These are phyloP conservation scores for Phialocephala subalpina DNA, from an alignment of 2,329 filamentous ascomycete species.

Conservation along the genomic window DNA sequence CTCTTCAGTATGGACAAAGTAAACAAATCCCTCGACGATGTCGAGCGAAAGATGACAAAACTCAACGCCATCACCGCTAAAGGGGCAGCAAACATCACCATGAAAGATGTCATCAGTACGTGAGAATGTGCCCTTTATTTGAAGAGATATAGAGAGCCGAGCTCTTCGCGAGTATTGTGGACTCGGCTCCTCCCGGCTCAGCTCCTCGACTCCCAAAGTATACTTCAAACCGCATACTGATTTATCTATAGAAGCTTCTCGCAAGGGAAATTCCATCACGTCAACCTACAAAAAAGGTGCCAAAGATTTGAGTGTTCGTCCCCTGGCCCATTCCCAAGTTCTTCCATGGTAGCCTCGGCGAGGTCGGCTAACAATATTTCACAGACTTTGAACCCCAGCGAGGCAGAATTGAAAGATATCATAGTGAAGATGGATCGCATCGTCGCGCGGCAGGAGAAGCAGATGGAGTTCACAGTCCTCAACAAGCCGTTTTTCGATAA, in stretches of 20 bases:
- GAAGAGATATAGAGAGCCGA: too few relatives aligned
- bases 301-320: constrained; percentile 39
- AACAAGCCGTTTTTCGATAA: constrained; percentile 32
- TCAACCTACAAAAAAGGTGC: constrained; percentile 41
- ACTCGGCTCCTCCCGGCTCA: too few relatives aligned
- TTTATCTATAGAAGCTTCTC: too few relatives aligned
- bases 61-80: constrained; percentile 40
- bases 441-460: constrained; percentile 37
- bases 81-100: constrained; percentile 33
- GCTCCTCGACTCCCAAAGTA: too few relatives aligned
- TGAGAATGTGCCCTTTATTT: too few relatives aligned
- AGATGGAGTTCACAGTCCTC: constrained; percentile 35
- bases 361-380: background rate
- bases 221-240: too few relatives aligned
- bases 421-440: constrained; percentile 37
- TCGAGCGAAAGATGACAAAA: constrained; percentile 40
- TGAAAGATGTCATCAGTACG: constrained; percentile 40
- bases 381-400: constrained; percentile 9
- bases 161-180: too few relatives aligned
- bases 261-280: constrained; percentile 41
- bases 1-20: constrained; percentile 33
- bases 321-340: background rate
- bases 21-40: constrained; percentile 35
- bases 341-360: background rate
- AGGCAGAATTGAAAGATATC: constrained; percentile 36